Evolutionary conservation across 179 eudicot species (phyloP).

Genomic region (Sideroxylon spinosum): DNA sequence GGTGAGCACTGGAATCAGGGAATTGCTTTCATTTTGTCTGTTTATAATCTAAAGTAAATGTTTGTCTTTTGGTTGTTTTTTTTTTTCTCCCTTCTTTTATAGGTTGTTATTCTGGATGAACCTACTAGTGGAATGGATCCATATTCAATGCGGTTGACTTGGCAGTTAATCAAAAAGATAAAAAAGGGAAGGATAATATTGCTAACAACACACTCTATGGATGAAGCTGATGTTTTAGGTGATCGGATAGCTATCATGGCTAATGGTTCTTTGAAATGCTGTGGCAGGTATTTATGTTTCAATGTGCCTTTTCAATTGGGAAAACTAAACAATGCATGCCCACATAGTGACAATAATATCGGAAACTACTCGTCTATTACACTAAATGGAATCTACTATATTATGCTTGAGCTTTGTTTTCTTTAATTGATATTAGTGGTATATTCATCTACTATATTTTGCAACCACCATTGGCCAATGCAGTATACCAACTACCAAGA

Average conservation of each 20-base stretch:
- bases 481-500: neutral
- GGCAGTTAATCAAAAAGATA: constrained; percentile 86
- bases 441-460: neutral
- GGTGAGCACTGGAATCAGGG: constrained; percentile 37
- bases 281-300: constrained; percentile 71
- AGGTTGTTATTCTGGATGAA: constrained; percentile 95
- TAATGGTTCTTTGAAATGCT: constrained; percentile 91
- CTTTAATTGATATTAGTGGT: neutral
- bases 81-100: constrained; percentile 17
- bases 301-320: neutral
- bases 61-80: neutral
- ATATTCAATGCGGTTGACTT: constrained; percentile 96
- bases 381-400: neutral
- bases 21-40: constrained; percentile 9
- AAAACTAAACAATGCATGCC: neutral
- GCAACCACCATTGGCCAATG: neutral
- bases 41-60: constrained; percentile 14
- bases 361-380: neutral
- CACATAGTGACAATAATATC: neutral
- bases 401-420: neutral
- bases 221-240: constrained; percentile 97
- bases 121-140: constrained; percentile 99
- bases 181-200: constrained; percentile 92
- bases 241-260: constrained; percentile 99
- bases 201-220: constrained; percentile 98